These are phyloP conservation scores for Obelidium mucronatum DNA, from an alignment of 192 early-diverging fungal species.

Conservation along the genomic window DNA sequence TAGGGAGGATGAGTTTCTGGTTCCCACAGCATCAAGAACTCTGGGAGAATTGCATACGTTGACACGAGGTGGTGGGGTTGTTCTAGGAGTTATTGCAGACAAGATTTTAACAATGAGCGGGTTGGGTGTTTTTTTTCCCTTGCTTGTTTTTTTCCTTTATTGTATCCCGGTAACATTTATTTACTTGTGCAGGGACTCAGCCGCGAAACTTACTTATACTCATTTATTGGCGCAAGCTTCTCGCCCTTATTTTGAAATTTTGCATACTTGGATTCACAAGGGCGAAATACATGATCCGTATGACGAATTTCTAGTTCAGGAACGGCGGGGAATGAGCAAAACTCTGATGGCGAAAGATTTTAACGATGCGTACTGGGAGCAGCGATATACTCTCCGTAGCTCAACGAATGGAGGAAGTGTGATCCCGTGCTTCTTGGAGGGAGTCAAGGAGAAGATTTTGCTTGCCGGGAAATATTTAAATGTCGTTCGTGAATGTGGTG, in stretches of 20 bases:
- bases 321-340: conserved; percentile 51
- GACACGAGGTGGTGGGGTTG: conserved; percentile 75
- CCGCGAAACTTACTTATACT: conserved; percentile 76
- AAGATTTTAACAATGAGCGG: conserved; percentile 72
- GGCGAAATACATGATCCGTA: conserved; percentile 89
- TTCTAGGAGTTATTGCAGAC: conserved; percentile 78
- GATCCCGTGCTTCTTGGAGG: conserved; percentile 80
- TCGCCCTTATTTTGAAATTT: conserved; percentile 83
- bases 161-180: no score
- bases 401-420: conserved; percentile 38
- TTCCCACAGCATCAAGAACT: conserved; percentile 1
- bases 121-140: conserved; percentile 47
- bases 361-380: conserved; percentile 85
- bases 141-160: not conserved
- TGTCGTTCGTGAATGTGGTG: conserved; percentile 87
- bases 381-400: conserved; percentile 73
- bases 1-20: conserved; percentile 48
- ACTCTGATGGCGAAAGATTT: conserved; percentile 69
- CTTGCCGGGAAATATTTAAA: conserved; percentile 95
- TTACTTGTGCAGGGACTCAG: conserved; percentile 35
- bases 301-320: conserved; percentile 93
- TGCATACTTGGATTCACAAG: conserved; percentile 86
- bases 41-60: conserved; percentile 8
- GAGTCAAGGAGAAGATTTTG: conserved; percentile 78
- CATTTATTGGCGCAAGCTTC: conserved; percentile 79